Evolutionary conservation across 208 protist species (phyloP), one percentile per base, ranked within the genome.

Genomic region (Kentomonas sorsogonicus): DNA sequence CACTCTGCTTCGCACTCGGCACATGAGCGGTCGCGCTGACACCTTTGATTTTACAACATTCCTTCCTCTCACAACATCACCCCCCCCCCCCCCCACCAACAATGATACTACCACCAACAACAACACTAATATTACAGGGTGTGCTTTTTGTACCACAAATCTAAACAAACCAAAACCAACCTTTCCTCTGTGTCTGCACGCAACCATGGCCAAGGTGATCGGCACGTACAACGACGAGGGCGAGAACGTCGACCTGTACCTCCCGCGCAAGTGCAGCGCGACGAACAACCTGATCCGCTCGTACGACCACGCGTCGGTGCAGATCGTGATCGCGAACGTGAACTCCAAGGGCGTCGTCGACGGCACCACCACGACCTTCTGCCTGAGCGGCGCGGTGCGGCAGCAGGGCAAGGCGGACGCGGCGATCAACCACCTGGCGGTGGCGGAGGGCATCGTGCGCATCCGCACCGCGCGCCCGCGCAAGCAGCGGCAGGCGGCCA

Each of bases 241-340:
- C 48, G 69, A 84, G 47, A 93, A 88, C 54, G 84, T 98, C 57
- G 96, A 98, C 63, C 74, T 98, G 30, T 98, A 98, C 88, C 95
- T 96, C 70, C 96, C 96, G 51, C 86, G 96, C 72, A 98, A 98
- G 83, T 98, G 96, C 92, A 93, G 96, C 64, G 92, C 95, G 71
- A 98, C 97, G 50, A 96, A 97, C 87, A 75, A 72, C 62, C 79
- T 98, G 40, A 98, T 98, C 71, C 56, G 66, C 53, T 91, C 94
- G 39, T 94, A 86, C 64, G 97, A 99, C 77, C 91, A 98, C 87
- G 93, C 94, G 41, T 72, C 93, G 31, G 87, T 98, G 38, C 97
- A 99, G 93, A 89, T 99, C 74, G 83, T 91, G 63, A 88, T 99
- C 66, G 95, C 91, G 55, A 81, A 97, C 63, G 93, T 99, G 36